Evolutionary conservation across 2,329 filamentous ascomycete species (phyloP).

Genomic region (Penicillium polonicum): DNA sequence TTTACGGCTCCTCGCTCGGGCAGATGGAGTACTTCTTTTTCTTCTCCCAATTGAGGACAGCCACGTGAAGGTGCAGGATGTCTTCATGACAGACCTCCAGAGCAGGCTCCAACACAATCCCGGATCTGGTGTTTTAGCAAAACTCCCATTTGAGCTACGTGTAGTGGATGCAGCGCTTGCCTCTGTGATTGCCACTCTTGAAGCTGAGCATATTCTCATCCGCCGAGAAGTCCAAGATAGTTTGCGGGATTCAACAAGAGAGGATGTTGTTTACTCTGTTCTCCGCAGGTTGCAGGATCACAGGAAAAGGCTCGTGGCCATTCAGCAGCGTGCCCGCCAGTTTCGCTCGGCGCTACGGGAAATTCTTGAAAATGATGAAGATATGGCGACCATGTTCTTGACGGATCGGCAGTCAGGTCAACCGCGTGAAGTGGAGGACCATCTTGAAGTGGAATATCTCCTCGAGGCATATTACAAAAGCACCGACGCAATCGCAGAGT

Average conservation of each 20-base stretch:
- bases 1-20: constrained; percentile 37
- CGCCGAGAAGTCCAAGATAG: constrained; percentile 20
- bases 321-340: constrained; percentile 36
- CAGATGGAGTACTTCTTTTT: constrained; percentile 33
- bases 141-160: constrained; percentile 36
- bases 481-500: constrained; percentile 35
- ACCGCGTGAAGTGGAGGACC: constrained; percentile 31
- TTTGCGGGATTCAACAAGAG: constrained; percentile 19
- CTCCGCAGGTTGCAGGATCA: constrained; percentile 31
- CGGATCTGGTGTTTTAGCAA: constrained; percentile 18
- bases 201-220: constrained; percentile 33
- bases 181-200: constrained; percentile 34
- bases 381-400: constrained; percentile 41
- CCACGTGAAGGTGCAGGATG: constrained; percentile 19
- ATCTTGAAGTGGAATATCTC: constrained; percentile 41
- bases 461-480: constrained; percentile 41
- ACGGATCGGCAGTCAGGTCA: constrained; percentile 31
- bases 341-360: constrained; percentile 36
- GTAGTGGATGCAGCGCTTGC: constrained; percentile 38
- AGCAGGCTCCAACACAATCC: constrained; percentile 20
- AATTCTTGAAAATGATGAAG: constrained; percentile 37
- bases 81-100: constrained; percentile 31
- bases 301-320: constrained; percentile 25
- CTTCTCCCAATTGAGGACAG: constrained; percentile 18
- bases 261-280: constrained; percentile 20